A percentile compares a stretch with the other conserved stretches of the same genome.
Conservation (phyloP, 306 rosid genomes). For the Quillaja saponaria region DNA sequence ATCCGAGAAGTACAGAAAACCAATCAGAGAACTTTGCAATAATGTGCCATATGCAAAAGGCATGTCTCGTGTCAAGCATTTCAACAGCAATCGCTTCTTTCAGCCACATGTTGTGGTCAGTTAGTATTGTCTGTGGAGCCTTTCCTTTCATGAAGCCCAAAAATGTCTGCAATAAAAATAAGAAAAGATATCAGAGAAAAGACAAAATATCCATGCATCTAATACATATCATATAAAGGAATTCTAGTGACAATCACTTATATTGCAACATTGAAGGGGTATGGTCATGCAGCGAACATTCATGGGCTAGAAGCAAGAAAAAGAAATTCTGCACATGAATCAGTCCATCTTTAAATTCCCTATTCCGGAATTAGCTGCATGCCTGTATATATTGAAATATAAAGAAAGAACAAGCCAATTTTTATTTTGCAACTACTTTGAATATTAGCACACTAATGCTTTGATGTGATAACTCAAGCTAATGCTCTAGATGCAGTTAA, state of each 20-base stretch:
- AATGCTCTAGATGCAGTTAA: slow-evolving; percentile 21
- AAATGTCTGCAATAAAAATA: slow-evolving; percentile 50
- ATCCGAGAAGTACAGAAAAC: slow-evolving; percentile 70
- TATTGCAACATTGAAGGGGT: too few relatives aligned
- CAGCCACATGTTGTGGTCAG: slow-evolving; percentile 89
- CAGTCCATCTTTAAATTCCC: background rate
- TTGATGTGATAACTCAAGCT: slow-evolving; percentile 17
- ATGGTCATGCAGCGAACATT: too few relatives aligned
- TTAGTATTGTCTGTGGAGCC: slow-evolving; percentile 74
- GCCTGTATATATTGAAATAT: background rate
- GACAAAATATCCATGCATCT: slow-evolving; percentile 10
- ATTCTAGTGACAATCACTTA: background rate
- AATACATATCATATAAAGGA: slow-evolving; percentile 23
- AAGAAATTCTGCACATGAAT: slow-evolving; percentile 1
- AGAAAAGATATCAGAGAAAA: slow-evolving; percentile 10
- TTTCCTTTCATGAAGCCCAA: slow-evolving; percentile 79
- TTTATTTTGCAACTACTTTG: slow-evolving; percentile 4
- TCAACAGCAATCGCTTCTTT: slow-evolving; percentile 76
- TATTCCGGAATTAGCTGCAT: too few relatives aligned
- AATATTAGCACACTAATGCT: slow-evolving; percentile 17
- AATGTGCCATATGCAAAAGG: slow-evolving; percentile 84
- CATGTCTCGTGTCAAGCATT: slow-evolving; percentile 71
- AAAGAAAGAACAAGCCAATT: slow-evolving; percentile 10
- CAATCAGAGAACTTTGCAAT: slow-evolving; percentile 80
- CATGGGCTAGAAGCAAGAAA: too few relatives aligned